Conservation (phyloP, 495 filamentous ascomycete genomes). For the Penicillium malachiteum region DNA sequence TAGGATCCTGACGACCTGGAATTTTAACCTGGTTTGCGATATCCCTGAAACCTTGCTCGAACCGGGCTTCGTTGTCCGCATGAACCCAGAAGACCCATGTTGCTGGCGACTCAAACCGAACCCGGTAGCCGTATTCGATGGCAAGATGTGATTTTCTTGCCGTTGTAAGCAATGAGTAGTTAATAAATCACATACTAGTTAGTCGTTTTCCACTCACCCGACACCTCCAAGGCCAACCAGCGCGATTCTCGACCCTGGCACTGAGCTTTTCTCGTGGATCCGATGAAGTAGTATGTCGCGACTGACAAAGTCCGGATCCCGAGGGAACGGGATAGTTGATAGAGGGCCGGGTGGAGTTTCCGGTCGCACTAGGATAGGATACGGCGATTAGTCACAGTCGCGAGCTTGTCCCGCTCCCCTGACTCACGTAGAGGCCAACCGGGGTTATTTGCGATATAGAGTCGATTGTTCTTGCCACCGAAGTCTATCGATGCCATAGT, state of each 20-base stretch:
- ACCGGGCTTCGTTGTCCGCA: constrained; percentile 35
- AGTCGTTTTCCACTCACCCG: constrained; percentile 3
- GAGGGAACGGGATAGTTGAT: constrained; percentile 27
- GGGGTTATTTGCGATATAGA: no score
- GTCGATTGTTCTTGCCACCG: no score
- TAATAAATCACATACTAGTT: background rate
- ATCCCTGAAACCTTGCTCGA: constrained; percentile 37
- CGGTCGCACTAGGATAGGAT: no score
- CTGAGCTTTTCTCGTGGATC: constrained; percentile 22
- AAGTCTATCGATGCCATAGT: no score
- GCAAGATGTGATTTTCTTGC: constrained; percentile 40
- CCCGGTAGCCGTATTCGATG: constrained; percentile 39
- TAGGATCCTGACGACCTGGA: constrained; percentile 30
- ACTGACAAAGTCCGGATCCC: constrained; percentile 33
- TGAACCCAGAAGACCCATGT: constrained; percentile 54
- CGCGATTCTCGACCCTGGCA: constrained; percentile 23
- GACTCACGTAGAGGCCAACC: no score
- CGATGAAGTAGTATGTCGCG: constrained; percentile 21
- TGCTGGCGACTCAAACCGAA: constrained; percentile 30
- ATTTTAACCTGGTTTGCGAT: constrained; percentile 40
- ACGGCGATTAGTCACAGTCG: no score
- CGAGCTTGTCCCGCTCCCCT: no score
- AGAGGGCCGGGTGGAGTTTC: constrained; percentile 17
- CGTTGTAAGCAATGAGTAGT: constrained; percentile 9
- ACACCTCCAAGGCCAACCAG: constrained; percentile 22